Evolutionary conservation across 495 filamentous ascomycete species (phyloP).

Genomic region (Aspergillus kassunensis): DNA sequence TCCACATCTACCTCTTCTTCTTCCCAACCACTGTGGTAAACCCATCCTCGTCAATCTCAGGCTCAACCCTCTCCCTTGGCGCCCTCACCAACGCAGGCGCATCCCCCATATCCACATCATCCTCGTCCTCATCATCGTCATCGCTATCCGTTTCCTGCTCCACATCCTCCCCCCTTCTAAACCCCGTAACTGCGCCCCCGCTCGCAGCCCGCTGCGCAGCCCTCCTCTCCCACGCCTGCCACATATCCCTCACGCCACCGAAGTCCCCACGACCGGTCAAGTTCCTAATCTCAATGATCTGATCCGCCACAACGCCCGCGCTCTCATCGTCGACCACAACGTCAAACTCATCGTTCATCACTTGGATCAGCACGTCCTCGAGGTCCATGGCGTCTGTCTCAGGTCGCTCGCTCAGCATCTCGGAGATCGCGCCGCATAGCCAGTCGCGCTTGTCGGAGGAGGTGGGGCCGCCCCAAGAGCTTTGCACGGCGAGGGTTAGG

Average conservation of each 20-base stretch:
- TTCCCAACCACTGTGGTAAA: constrained; percentile 85
- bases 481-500: constrained; percentile 80
- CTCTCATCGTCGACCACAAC: constrained; percentile 86
- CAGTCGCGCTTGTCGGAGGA: constrained; percentile 87
- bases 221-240: constrained; percentile 58
- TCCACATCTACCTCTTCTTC: constrained; percentile 48
- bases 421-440: constrained; percentile 86
- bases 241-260: constrained; percentile 61
- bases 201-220: constrained; percentile 51
- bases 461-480: constrained; percentile 84
- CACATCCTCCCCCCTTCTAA: constrained; percentile 56
- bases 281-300: constrained; percentile 63
- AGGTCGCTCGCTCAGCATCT: constrained; percentile 66
- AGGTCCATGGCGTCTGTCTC: constrained; percentile 80
- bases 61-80: constrained; percentile 60
- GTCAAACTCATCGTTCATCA: constrained; percentile 95
- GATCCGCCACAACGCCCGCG: constrained; percentile 65
- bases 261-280: constrained; percentile 63
- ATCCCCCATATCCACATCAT: constrained; percentile 73
- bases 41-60: constrained; percentile 88
- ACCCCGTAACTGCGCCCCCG: constrained; percentile 47
- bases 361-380: constrained; percentile 76
- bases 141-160: constrained; percentile 54
- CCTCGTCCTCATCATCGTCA: constrained; percentile 47
- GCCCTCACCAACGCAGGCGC: constrained; percentile 57